Base-by-base conservation (phyloP, 2,329 filamentous ascomycete genomes). In the Tolypocladium inflatum region DNA sequence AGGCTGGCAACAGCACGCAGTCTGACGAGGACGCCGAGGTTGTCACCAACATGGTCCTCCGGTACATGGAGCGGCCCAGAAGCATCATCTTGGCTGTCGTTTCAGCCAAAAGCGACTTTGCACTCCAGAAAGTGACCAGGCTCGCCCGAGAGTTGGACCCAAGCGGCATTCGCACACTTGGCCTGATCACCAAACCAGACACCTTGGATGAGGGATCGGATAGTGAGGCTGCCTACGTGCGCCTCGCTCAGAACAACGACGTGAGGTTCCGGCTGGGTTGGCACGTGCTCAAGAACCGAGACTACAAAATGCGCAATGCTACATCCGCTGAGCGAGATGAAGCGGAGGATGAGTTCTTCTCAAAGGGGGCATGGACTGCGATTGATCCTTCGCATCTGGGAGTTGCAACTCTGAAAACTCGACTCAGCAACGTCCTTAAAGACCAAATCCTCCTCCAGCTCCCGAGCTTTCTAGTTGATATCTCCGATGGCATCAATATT, bases 31-130 rank as follows among this genome's bases (percentile, higher is more conserved):
- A 80, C 53, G 73, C 76, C 1, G 67, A 74, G 3, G 60, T 76
- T 0, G 77, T 85, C 6, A 61, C 70, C 7, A 65, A 75, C 0
- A 70, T 86, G 13, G 78, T 84, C 1, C 63, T 76, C 2, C 66
- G 67, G 0, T 89, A 89, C 65, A 84, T 89, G 74, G 66, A 69
- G 23, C 75, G 80, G 13, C 69, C 73, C 0, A 71, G 82, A 6
- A 86, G 78, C 62, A 83, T 88, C 58, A 83, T 86, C 2, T 73
- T 87, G 1, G 80, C 82, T 1, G 79, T 85, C 0, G 72, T 86
- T 2, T 80, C 78, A 0, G 81, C 81, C 2, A 79, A 78, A 56
- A 76, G 75, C 50, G 80, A 87, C 58, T 78, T 78, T 62, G 80
- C 80, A 8, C 79, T 84, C 33, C 84, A 89, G 63, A 71, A 76